Conservation (phyloP, 2,329 filamentous ascomycete genomes). For the Amylocarpus encephaloides region DNA sequence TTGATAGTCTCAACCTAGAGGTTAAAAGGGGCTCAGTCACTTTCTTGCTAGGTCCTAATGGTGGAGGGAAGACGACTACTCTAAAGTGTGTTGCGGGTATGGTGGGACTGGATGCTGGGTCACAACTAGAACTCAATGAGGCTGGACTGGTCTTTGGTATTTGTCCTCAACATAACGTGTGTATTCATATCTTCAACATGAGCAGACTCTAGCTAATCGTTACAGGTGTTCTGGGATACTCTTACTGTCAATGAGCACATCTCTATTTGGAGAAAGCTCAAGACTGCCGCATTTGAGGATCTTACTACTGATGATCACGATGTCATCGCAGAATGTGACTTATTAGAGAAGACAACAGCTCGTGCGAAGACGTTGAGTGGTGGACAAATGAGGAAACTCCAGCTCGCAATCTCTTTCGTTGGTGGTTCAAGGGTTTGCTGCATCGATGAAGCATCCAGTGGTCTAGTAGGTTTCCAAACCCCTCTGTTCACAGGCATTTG, state of each 20-base stretch:
- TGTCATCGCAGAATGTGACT: constrained; percentile 51
- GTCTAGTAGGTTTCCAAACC: constrained; percentile 39
- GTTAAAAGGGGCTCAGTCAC: constrained; percentile 56
- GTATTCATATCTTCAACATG: constrained; percentile 28
- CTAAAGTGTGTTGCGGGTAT: constrained; percentile 59
- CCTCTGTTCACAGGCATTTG: neutral
- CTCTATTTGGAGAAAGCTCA: constrained; percentile 54
- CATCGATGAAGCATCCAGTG: constrained; percentile 60
- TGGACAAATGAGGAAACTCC: constrained; percentile 61
- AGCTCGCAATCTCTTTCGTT: constrained; percentile 62
- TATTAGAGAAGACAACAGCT: constrained; percentile 50
- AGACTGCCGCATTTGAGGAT: constrained; percentile 37
- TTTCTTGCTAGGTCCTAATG: constrained; percentile 59
- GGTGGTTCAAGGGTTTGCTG: constrained; percentile 58
- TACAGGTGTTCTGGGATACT: constrained; percentile 51
- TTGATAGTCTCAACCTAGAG: constrained; percentile 49
- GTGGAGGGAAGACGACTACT: constrained; percentile 59
- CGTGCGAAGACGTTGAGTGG: constrained; percentile 53
- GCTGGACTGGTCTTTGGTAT: constrained; percentile 25
- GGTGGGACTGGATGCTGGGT: constrained; percentile 50
- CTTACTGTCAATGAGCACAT: constrained; percentile 59
- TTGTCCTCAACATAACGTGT: constrained; percentile 26
- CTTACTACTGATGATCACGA: constrained; percentile 42
- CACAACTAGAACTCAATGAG: constrained; percentile 27
- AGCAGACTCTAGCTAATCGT: constrained; percentile 36